Evolutionary conservation across 2,329 filamentous ascomycete genomes (phyloP), one percentile per base, ranked within the genome.

Genomic region (Colletotrichum aenigma): DNA sequence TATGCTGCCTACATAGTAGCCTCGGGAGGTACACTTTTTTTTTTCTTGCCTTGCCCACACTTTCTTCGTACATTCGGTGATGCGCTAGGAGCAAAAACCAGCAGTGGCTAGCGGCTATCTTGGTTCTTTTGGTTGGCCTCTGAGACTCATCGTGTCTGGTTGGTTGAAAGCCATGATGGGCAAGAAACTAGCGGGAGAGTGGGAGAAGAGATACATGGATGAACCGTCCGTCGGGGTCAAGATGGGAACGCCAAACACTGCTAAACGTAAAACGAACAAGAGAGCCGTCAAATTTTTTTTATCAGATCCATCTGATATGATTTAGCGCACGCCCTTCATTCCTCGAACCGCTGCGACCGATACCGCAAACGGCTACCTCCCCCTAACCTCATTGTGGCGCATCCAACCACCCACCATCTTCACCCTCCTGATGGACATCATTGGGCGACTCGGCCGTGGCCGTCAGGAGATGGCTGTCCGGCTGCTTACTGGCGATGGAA

Each of bases 291-390:
- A 71, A 32, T n/a, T 48, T 66, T 66, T 71, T 66, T 76, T 75
- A 76, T 76, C 74, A 76, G 74, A 76, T 76, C 74, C 74, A 76
- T 76, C 70, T 73, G 71, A 76, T 76, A 71, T 74, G 70, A 76
- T 64, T 48, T 74, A 69, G 74, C 58, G 74, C 26, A 15, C n/a
- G 58, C 64, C 56, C 26, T 55, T 61, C 34, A 48, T 36, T 61
- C 62, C 38, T 34, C 2, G 24, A 71, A 62, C 61, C 32, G 71
- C 32, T 48, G 43, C 74, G 34, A 69, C 58, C 74, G 70, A 76
- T 73, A 60, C 70, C 74, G 62, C 43, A 69, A 68, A 32, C 32
- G 70, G 74, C 58, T 65, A 58, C 64, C 24, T 55, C 6, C 16
- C 15, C 24, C 62, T 52, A 52, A 60, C 32, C 26, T 32, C 68